A percentile compares a stretch with the other conserved stretches of the same genome.
phyloP scores from a whole-genome alignment of 139 green algal species.

The Pedinophyceae sp. region DNA sequence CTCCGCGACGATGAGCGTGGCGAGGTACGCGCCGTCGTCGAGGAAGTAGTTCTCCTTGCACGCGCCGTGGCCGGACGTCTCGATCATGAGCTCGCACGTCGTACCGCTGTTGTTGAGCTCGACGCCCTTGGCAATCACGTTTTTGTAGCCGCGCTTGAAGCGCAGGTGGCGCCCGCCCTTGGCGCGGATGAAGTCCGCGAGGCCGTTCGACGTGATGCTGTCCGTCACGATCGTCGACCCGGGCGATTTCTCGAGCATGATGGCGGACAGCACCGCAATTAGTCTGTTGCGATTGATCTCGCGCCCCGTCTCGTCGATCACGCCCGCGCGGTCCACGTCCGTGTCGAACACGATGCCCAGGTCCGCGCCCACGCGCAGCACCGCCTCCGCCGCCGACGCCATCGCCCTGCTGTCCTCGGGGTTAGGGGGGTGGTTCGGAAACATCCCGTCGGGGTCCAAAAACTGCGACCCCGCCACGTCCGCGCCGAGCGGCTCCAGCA shows the following conservation, averaged over 20 bases:
- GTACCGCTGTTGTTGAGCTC: slow-evolving; percentile 58
- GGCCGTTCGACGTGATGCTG: slow-evolving; percentile 73
- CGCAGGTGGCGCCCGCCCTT: slow-evolving; percentile 25
- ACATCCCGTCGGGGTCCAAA: slow-evolving; percentile 81
- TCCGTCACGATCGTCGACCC: slow-evolving; percentile 90
- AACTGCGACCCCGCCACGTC: slow-evolving; percentile 68
- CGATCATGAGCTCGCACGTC: slow-evolving; percentile 84
- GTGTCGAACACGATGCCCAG: slow-evolving; percentile 94
- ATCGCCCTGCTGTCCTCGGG: slow-evolving; percentile 84
- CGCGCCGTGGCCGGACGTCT: slow-evolving; percentile 86
- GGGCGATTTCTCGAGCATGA: slow-evolving; percentile 67
- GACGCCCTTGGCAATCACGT: slow-evolving; percentile 84
- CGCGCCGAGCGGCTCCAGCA: slow-evolving; percentile 80
- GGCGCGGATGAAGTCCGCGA: slow-evolving; percentile 65
- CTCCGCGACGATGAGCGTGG: slow-evolving; percentile 78
- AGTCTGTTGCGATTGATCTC: slow-evolving; percentile 89
- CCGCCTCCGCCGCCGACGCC: slow-evolving; percentile 23
- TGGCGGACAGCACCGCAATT: slow-evolving; percentile 73
- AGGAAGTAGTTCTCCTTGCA: slow-evolving; percentile 85
- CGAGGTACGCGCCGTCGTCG: slow-evolving; percentile 82
- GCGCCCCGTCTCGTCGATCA: slow-evolving; percentile 53
- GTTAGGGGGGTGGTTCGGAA: slow-evolving; percentile 90
- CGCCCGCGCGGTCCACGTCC: slow-evolving; percentile 74
- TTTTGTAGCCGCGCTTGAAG: slow-evolving; percentile 88
- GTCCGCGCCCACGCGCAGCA: slow-evolving; percentile 42